Evolutionary conservation across 257 asterid species (phyloP), one percentile per base, ranked within the genome.

Genomic region (Linderniella brevidens): DNA sequence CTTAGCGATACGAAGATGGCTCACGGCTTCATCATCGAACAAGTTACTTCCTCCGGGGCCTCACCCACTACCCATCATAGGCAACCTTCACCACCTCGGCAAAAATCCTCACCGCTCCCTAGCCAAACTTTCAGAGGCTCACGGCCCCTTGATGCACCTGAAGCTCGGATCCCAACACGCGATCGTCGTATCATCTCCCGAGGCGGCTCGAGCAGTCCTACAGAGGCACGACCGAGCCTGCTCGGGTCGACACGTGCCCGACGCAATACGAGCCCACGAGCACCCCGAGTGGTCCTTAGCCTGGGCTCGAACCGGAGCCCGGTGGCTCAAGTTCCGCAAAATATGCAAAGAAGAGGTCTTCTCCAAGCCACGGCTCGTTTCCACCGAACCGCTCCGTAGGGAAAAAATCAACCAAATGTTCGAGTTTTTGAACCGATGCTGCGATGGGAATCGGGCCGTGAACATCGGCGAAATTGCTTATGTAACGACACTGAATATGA

Each of bases 401-500:
- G 60, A 44, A 35, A 67, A 67, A 55, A 8, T 67, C 17, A 17
- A 35, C 50, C 64, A 58, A 36, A 51, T 72, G 11, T 9, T 50
- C 0, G 69, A 56, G 1, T 66, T 59, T 46, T 58, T 74, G 41
- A 17, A 37, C 1, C 56, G 51, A 8, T 61, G 60, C 52, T 35
- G 54, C 7, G 36, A 48, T 10, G 43, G 25, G 1, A 72, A 75
- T 0, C 73, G 38, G 47, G 59, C 60, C 1, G 49, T 76, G 52
- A 49, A 58, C 17, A 41, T 66, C 4, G 73, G 73, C 0, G 49
- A 41, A 1, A 62, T 61, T 5, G 65, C 68, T 0, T 67, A 61
- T 36, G 59, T 57, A n/a, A 67, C 68, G 20, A 52, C 73, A 19
- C 18, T 67, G 38, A 76, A 67, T 58, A 49, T 68, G 19, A 17